Evolutionary conservation across 2,329 filamentous ascomycete species (phyloP).

Genomic region (Colletotrichum musicola): DNA sequence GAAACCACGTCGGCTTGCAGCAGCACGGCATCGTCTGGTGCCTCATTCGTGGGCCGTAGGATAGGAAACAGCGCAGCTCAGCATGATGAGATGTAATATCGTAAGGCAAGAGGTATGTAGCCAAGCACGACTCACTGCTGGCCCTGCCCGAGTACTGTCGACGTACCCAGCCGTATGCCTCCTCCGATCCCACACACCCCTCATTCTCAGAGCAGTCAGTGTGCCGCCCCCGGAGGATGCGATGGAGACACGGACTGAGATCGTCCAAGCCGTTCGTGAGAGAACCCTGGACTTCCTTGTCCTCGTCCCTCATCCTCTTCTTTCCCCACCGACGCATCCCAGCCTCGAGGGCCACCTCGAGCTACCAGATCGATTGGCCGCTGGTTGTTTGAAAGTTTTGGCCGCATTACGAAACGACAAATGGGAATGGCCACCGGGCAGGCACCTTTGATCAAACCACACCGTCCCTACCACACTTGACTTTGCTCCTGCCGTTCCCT

Average conservation of each 20-base stretch:
- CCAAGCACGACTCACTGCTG: too few relatives aligned
- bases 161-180: not conserved
- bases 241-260: constrained; percentile 20
- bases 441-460: constrained; percentile 24
- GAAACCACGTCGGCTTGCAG: constrained; percentile 32
- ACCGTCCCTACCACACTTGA: constrained; percentile 14
- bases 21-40: constrained; percentile 28
- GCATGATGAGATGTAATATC: not conserved
- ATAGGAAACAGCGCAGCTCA: not conserved
- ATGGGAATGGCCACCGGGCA: constrained; percentile 20
- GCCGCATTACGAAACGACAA: constrained; percentile 30
- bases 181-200: constrained; percentile 11
- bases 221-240: constrained; percentile 12
- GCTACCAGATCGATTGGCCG: constrained; percentile 33
- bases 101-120: too few relatives aligned
- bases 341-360: constrained; percentile 22
- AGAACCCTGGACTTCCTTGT: constrained; percentile 25
- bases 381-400: constrained; percentile 33
- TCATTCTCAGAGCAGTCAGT: not conserved
- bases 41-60: constrained; percentile 9
- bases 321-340: constrained; percentile 24
- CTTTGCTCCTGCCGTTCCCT: constrained; percentile 15
- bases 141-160: not conserved
- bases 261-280: constrained; percentile 29
- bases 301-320: constrained; percentile 1